Evolutionary conservation across 129 eudicot genomes (phyloP), one percentile per base, ranked within the genome.

Genomic region (Lactuca saligna): DNA sequence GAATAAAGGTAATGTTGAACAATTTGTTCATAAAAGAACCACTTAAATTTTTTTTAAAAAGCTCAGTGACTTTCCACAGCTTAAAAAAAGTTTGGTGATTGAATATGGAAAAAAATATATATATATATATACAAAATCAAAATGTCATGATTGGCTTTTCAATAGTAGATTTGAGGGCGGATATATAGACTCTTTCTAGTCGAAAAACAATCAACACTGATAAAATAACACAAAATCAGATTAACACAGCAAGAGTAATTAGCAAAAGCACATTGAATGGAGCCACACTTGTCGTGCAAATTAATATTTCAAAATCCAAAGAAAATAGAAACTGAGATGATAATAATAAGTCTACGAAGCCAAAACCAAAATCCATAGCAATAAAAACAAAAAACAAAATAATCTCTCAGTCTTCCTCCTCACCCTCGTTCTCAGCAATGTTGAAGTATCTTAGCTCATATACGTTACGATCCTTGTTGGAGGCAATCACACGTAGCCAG

Each of bases 391-490:
- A 53, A 11, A 42, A 25, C 48, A 66, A 25, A 13, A 14, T 1
- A 34, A 59, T 44, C 64, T 44, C 64, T 80, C 37, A 80, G 42
- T 80, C 80, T 70, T 80, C 84, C 55, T 80, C 84, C 54, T 80
- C 84, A 3, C 78, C 84, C 77, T 80, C 84, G 48, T 80, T 80
- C 81, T 80, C 84, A 42, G 84, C 84, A 38, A 80, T 80, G 81
- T 75, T 80, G 66, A 80, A 80, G 81, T 80, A 80, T 7, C 84
- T 25, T 34, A 80, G 73, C 72, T 80, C 84, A 14, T 80, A 80
- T 17, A 80, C 84, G 17, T 80, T 80, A 33, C 80, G 80, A 38
- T 80, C 81, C 41, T 80, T 80, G 84, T 75, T 80, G 4, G 84
- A 80, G 2, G 84, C 73, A 37, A 80, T 80, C 8, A 80, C 84